Conservation (phyloP, 805 yeast genomes). For the Nakazawaea ernobii region DNA sequence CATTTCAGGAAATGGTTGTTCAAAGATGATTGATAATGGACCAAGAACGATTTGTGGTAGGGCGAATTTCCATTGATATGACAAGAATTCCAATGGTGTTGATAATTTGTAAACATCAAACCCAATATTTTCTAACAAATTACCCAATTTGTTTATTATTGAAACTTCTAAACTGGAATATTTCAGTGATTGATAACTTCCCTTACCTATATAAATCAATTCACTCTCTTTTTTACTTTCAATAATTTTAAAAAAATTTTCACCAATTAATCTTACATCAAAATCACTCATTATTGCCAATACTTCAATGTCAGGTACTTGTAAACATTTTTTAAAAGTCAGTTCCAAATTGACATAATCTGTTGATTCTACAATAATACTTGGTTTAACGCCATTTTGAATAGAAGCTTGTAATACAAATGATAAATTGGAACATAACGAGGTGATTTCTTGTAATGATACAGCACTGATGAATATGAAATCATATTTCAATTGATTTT, state of each 20-base stretch:
- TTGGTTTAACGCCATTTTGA: constrained; percentile 30
- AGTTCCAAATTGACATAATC: constrained; percentile 72
- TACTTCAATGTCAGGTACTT: constrained; percentile 29
- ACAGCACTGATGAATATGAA: constrained; percentile 39
- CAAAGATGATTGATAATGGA: constrained; percentile 70
- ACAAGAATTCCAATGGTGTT: constrained; percentile 51
- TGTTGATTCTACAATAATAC: constrained; percentile 61
- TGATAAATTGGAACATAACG: constrained; percentile 30
- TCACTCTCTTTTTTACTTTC: constrained; percentile 36
- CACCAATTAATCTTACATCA: constrained; percentile 41
- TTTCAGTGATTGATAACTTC: constrained; percentile 34
- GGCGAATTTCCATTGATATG: constrained; percentile 83
- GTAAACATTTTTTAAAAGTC: constrained; percentile 43
- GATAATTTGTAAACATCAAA: constrained; percentile 44
- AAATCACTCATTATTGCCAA: constrained; percentile 59
- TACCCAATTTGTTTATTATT: constrained; percentile 29
- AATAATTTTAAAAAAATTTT: constrained; percentile 27
- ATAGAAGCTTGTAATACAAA: constrained; percentile 25
- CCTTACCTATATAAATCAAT: constrained; percentile 37
- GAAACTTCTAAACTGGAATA: constrained; percentile 37
- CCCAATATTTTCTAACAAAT: constrained; percentile 31
- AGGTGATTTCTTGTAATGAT: constrained; percentile 47
- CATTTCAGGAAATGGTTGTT: constrained; percentile 55
- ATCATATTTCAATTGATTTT: constrained; percentile 22
- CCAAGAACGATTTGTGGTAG: constrained; percentile 73